phyloP scores from a whole-genome alignment of 768 basidiomycete genomes.

The Russula emetica region DNA sequence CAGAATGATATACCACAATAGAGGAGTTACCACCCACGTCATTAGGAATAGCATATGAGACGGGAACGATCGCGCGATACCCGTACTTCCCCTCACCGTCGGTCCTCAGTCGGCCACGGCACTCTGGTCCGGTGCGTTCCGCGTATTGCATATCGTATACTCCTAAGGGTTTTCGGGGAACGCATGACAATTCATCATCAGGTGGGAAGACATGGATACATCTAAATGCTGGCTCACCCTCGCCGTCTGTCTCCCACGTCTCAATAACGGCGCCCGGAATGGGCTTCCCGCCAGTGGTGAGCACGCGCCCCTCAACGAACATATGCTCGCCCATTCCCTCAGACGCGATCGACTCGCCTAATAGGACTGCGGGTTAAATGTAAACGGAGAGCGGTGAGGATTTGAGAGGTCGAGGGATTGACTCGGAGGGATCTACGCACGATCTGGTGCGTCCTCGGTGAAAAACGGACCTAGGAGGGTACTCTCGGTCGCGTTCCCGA shows the following conservation, averaged over 20 bases:
- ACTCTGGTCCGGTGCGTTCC: slow-evolving; percentile 57
- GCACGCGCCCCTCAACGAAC: background rate
- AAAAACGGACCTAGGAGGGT: slow-evolving; percentile 78
- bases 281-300: background rate
- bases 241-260: background rate
- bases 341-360: slow-evolving; percentile 75
- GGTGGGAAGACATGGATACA: background rate
- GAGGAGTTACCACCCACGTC: background rate
- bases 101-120: slow-evolving; percentile 59
- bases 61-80: background rate
- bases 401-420: background rate
- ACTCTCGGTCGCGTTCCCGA: slow-evolving; percentile 60
- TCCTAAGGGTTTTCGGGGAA: slow-evolving; percentile 18
- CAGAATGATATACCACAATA: background rate
- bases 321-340: slow-evolving; percentile 52
- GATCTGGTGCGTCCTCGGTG: slow-evolving; percentile 69
- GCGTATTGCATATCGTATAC: slow-evolving; percentile 51
- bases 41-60: background rate
- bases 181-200: background rate
- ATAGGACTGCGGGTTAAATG: slow-evolving; percentile 45
- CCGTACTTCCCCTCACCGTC: slow-evolving; percentile 27
- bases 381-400: too few relatives aligned
- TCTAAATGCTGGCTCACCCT: slow-evolving; percentile 38
- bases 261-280: background rate
- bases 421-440: slow-evolving; percentile 39